Percentiles rank a stretch among this genome's conserved stretches.
phyloP scores from a whole-genome alignment of 2,329 filamentous ascomycete species.

The Zasmidium cellare region DNA sequence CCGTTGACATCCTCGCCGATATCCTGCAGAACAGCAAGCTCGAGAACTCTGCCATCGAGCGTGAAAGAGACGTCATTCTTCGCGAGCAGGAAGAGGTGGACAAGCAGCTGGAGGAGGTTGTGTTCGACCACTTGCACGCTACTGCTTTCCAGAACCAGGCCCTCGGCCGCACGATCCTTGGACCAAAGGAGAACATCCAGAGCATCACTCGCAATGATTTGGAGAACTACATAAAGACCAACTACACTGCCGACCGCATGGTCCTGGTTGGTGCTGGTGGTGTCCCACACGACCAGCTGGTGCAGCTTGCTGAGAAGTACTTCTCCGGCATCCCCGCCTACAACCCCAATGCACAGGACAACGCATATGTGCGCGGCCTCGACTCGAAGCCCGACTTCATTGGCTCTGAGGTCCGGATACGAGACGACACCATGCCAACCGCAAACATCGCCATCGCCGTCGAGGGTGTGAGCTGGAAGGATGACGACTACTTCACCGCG shows the following conservation, averaged over 20 bases:
- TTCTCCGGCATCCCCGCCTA: constrained; percentile 77
- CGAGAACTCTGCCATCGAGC: constrained; percentile 87
- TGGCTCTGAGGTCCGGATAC: constrained; percentile 91
- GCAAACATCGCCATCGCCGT: constrained; percentile 98
- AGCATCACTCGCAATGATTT: constrained; percentile 92
- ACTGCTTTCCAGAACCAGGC: constrained; percentile 97
- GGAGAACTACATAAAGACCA: constrained; percentile 95
- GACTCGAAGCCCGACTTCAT: constrained; percentile 94
- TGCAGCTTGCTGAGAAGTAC: constrained; percentile 95
- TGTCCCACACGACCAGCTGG: constrained; percentile 88
- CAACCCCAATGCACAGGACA: constrained; percentile 72
- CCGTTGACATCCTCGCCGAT: constrained; percentile 97
- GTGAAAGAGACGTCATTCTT: constrained; percentile 97
- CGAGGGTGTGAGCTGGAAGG: constrained; percentile 99
- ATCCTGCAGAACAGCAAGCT: constrained; percentile 99
- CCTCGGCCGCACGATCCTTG: constrained; percentile 94
- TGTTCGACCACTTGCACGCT: constrained; percentile 98
- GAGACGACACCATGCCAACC: constrained; percentile 92
- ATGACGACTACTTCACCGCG: constrained; percentile 98
- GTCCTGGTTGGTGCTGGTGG: constrained; percentile 95
- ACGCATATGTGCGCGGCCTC: constrained; percentile 67
- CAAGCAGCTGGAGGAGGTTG: constrained; percentile 99
- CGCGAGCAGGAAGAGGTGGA: constrained; percentile 99
- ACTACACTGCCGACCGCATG: constrained; percentile 99
- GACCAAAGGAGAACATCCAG: constrained; percentile 96